Evolutionary conservation across 2,329 filamentous ascomycete species (phyloP).

Genomic region (Triangularia setosa): DNA sequence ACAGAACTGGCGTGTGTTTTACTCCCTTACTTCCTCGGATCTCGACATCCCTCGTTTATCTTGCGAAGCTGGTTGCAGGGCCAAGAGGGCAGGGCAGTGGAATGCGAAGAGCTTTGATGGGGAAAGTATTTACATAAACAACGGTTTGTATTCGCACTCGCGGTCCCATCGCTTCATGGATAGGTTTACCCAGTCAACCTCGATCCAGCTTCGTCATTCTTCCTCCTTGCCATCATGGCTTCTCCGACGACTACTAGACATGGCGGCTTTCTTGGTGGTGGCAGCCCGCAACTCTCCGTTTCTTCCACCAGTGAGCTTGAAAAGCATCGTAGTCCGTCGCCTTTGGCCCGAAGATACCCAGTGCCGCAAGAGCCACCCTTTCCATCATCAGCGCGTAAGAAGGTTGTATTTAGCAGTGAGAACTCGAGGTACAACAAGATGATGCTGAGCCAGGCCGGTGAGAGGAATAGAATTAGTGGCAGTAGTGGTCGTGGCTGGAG

Average conservation of each 20-base stretch:
- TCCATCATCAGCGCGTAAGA: conserved; percentile 7
- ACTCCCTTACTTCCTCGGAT: background rate
- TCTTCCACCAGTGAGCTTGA: background rate
- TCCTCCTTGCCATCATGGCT: background rate
- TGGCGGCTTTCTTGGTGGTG: too few relatives aligned
- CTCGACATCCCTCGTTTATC: background rate
- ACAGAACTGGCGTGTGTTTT: background rate
- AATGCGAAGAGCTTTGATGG: background rate
- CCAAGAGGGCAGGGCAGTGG: background rate
- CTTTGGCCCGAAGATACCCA: background rate
- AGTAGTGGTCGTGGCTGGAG: background rate
- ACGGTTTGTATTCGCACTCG: background rate
- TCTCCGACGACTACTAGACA: background rate
- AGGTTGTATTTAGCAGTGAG: conserved; percentile 7
- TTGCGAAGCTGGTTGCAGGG: background rate
- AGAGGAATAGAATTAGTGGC: background rate
- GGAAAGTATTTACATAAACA: background rate
- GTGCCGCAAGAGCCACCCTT: background rate
- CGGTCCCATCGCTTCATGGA: background rate
- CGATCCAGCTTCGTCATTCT: background rate
- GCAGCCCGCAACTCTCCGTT: background rate
- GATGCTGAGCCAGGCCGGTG: background rate
- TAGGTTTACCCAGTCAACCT: background rate
- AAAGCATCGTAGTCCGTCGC: background rate
- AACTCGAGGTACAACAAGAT: conserved; percentile 6